Percentiles rank a stretch among this genome's conserved stretches.
These are phyloP conservation scores for Gossypium turneri DNA, from an alignment of 345 rosid species.

Conservation along the genomic window DNA sequence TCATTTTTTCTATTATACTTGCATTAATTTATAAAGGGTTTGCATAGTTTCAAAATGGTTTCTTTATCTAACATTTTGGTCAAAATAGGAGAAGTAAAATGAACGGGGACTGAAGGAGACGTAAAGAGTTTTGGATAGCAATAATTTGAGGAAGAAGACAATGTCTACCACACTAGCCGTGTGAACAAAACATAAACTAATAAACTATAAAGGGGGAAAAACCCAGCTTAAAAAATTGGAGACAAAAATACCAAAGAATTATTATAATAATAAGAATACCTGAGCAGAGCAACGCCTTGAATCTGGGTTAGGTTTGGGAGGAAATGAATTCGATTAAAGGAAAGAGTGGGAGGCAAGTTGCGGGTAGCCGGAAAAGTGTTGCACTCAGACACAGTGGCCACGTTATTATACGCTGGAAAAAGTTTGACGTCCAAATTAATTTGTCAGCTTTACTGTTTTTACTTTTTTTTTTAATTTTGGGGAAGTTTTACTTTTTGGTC, in stretches of 20 bases:
- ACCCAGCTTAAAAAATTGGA: neutral
- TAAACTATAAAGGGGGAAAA: neutral
- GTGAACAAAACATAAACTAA: neutral
- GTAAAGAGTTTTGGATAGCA: neutral
- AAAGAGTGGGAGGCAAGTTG: neutral
- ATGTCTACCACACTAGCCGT: neutral
- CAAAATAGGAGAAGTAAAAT: neutral
- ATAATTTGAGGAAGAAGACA: neutral
- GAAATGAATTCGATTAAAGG: neutral
- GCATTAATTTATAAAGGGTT: neutral
- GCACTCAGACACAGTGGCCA: too few species aligned
- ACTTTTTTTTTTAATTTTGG: too few species aligned
- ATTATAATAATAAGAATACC: neutral
- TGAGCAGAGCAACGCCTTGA: neutral
- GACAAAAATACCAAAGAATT: neutral
- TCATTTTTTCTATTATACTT: neutral
- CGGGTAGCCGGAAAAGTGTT: neutral
- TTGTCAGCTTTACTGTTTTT: too few species aligned
- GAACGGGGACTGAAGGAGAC: neutral
- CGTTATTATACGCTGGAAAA: too few species aligned
- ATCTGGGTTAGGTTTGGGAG: neutral
- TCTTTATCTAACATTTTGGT: neutral
- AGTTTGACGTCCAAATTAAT: too few species aligned
- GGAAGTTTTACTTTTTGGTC: too few species aligned
- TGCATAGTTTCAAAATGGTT: neutral